Evolutionary conservation across 2,329 filamentous ascomycete genomes (phyloP).

Genomic region (Hymenoscyphus infarciens): DNA sequence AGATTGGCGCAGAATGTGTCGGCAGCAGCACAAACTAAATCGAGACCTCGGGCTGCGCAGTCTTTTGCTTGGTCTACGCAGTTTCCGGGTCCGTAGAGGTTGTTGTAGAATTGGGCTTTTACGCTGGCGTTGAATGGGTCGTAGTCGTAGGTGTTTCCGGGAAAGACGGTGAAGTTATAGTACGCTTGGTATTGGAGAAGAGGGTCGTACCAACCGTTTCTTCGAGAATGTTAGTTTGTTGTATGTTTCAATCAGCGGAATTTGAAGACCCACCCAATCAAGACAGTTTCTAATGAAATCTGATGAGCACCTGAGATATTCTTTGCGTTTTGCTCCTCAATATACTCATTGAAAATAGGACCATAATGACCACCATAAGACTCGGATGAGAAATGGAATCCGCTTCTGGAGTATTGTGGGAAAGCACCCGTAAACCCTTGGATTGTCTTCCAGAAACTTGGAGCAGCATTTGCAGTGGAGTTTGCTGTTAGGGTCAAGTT

Average conservation of each 20-base stretch:
- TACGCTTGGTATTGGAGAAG: conserved; percentile 53
- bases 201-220: conserved; percentile 56
- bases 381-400: conserved; percentile 54
- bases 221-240: conserved; percentile 11
- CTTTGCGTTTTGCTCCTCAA: conserved; percentile 58
- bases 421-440: conserved; percentile 63
- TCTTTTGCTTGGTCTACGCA: conserved; percentile 54
- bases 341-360: conserved; percentile 54
- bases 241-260: not conserved
- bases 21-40: conserved; percentile 50
- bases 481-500: conserved; percentile 50
- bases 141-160: conserved; percentile 56
- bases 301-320: conserved; percentile 45
- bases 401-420: conserved; percentile 46
- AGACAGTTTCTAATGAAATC: conserved; percentile 46
- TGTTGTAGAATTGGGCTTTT: conserved; percentile 53
- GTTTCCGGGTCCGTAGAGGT: conserved; percentile 57
- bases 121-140: conserved; percentile 48
- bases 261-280: conserved; percentile 42
- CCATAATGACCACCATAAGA: conserved; percentile 57
- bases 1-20: conserved; percentile 53
- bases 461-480: conserved; percentile 49
- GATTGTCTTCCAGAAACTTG: conserved; percentile 57
- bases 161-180: conserved; percentile 54
- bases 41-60: conserved; percentile 49